Evolutionary conservation across 1,284 basidiomycete species (phyloP).

Genomic region (Sparassis latifolia): DNA sequence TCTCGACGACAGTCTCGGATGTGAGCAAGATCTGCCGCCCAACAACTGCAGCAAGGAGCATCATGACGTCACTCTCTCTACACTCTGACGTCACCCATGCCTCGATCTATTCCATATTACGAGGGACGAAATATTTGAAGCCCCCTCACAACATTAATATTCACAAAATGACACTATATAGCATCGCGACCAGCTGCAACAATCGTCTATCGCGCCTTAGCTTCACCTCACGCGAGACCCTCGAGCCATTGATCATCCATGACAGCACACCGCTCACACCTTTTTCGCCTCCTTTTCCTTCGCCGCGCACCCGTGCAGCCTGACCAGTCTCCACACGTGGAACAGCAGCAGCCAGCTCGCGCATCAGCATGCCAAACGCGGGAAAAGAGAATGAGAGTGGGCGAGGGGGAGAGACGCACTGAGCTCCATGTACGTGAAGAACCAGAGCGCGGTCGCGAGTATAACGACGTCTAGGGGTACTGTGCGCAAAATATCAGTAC

Average conservation of each 20-base stretch:
- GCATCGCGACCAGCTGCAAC: conserved; percentile 12
- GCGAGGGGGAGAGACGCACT: conserved; percentile 28
- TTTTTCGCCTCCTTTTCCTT: neutral
- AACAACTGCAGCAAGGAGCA: too few relatives aligned
- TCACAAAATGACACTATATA: too few relatives aligned
- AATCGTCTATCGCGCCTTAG: neutral
- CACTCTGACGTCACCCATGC: conserved; percentile 1
- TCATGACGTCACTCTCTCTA: conserved; percentile 8
- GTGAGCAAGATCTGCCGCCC: too few relatives aligned
- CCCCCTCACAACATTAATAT: too few relatives aligned
- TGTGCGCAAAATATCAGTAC: too few relatives aligned
- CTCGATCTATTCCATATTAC: conserved; percentile 31
- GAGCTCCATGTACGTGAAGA: conserved; percentile 63
- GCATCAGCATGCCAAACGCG: neutral
- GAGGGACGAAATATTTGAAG: conserved; percentile 28
- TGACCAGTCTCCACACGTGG: conserved; percentile 39
- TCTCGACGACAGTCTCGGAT: too few relatives aligned
- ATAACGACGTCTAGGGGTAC: neutral
- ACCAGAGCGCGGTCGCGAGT: conserved; percentile 30
- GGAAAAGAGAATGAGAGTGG: neutral
- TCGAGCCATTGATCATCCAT: neutral
- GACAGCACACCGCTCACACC: neutral
- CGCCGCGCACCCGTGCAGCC: conserved; percentile 35
- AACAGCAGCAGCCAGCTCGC: conserved; percentile 43
- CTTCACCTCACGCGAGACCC: neutral